phyloP scores from a whole-genome alignment of 192 early-diverging fungal genomes.

The Podila verticillata region DNA sequence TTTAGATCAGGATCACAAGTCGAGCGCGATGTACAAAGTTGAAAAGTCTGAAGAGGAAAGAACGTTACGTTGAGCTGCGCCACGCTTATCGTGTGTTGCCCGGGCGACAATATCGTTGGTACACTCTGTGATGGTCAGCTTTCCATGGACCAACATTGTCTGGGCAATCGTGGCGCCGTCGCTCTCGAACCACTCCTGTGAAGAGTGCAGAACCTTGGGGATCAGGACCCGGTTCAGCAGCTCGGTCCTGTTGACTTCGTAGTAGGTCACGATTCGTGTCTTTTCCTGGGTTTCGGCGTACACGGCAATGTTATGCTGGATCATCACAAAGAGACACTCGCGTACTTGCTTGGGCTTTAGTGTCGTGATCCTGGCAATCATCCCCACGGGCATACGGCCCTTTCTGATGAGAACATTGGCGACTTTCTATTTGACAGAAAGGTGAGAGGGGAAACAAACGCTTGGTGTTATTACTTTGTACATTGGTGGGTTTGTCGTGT shows the following conservation, averaged over 20 bases:
- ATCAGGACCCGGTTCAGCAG: slow-evolving; percentile 69
- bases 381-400: slow-evolving; percentile 73
- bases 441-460: background rate
- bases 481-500: too few species aligned
- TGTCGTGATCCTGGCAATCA: slow-evolving; percentile 60
- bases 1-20: background rate
- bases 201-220: slow-evolving; percentile 63
- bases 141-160: slow-evolving; percentile 52
- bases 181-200: slow-evolving; percentile 64
- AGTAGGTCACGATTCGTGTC: slow-evolving; percentile 71
- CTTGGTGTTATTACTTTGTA: too few species aligned
- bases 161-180: slow-evolving; percentile 53
- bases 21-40: background rate
- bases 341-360: slow-evolving; percentile 65
- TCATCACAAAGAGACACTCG: slow-evolving; percentile 81
- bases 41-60: too few species aligned
- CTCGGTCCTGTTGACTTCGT: slow-evolving; percentile 62
- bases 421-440: slow-evolving; percentile 60
- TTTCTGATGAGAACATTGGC: slow-evolving; percentile 64
- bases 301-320: slow-evolving; percentile 85
- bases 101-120: slow-evolving; percentile 36
- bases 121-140: slow-evolving; percentile 56
- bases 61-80: slow-evolving; percentile 20
- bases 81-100: slow-evolving; percentile 27
- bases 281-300: slow-evolving; percentile 75